These are phyloP conservation scores for Sugiyamaella japonica DNA, from an alignment of 1,139 yeast genomes.

Conservation along the genomic window DNA sequence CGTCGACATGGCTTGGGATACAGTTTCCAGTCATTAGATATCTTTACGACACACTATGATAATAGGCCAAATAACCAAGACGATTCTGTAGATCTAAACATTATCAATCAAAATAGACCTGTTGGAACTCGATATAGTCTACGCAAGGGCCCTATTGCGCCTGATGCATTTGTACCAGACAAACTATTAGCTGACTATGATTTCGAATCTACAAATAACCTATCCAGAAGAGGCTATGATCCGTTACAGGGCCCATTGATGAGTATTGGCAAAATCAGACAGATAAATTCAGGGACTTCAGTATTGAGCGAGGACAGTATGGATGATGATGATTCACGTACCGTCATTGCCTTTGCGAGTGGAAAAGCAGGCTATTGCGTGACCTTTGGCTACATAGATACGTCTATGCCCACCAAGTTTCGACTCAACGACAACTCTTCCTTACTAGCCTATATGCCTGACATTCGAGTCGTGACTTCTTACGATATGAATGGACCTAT, in stretches of 20 bases:
- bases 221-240: slow-evolving; percentile 22
- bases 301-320: background rate
- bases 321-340: slow-evolving; percentile 3
- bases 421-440: slow-evolving; percentile 12
- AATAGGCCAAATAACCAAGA: background rate
- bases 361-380: slow-evolving; percentile 5
- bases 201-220: slow-evolving; percentile 22
- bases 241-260: slow-evolving; percentile 27
- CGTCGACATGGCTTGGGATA: slow-evolving; percentile 29
- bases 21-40: slow-evolving; percentile 17
- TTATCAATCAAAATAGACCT: slow-evolving; percentile 4
- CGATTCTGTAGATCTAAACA: background rate
- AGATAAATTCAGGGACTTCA: background rate
- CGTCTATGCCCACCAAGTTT: background rate
- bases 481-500: slow-evolving; percentile 23
- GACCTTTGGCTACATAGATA: slow-evolving; percentile 4
- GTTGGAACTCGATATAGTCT: slow-evolving; percentile 1
- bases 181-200: slow-evolving; percentile 18
- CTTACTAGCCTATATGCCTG: background rate
- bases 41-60: background rate
- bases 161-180: slow-evolving; percentile 22
- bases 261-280: slow-evolving; percentile 21
- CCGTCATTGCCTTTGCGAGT: slow-evolving; percentile 13
- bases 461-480: slow-evolving; percentile 6
- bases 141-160: slow-evolving; percentile 9